Conservation (phyloP, 2,329 filamentous ascomycete genomes). For the Fusarium sp. region DNA sequence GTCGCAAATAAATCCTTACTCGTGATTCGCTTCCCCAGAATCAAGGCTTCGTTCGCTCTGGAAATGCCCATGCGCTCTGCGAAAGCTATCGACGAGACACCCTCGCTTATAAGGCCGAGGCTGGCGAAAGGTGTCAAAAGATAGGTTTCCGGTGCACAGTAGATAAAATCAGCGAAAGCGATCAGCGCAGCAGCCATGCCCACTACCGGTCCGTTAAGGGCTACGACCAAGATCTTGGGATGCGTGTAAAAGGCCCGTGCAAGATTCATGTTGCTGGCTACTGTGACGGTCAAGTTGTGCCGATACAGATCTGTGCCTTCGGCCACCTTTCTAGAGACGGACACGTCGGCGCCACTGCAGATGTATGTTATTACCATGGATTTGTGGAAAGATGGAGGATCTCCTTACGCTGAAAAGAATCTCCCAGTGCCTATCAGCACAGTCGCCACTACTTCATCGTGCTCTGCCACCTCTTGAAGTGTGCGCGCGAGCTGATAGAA, state of each 20-base stretch:
- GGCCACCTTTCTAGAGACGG: neutral
- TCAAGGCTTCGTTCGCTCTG: neutral
- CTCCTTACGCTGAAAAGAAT: constrained; percentile 2
- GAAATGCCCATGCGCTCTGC: neutral
- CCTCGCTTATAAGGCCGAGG: neutral
- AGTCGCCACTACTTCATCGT: neutral
- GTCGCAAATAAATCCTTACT: neutral
- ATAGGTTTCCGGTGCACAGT: neutral
- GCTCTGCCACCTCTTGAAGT: neutral
- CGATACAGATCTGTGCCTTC: neutral
- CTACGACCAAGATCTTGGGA: neutral
- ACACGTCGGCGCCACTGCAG: neutral
- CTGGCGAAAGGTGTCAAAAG: neutral
- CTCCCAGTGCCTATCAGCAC: neutral
- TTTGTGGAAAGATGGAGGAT: rapidly evolving
- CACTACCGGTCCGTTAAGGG: neutral
- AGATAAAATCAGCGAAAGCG: neutral
- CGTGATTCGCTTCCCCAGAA: neutral
- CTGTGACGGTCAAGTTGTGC: neutral
- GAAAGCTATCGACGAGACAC: neutral
- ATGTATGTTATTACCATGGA: neutral
- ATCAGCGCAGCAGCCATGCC: constrained; percentile 1
- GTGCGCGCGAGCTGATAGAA: constrained; percentile 2
- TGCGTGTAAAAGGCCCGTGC: neutral
- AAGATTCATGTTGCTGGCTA: constrained; percentile 2